A percentile compares a stretch with the other conserved stretches of the same genome.
Evolutionary conservation across 257 asterid species (phyloP).

Genomic region (Perilla frutescens): DNA sequence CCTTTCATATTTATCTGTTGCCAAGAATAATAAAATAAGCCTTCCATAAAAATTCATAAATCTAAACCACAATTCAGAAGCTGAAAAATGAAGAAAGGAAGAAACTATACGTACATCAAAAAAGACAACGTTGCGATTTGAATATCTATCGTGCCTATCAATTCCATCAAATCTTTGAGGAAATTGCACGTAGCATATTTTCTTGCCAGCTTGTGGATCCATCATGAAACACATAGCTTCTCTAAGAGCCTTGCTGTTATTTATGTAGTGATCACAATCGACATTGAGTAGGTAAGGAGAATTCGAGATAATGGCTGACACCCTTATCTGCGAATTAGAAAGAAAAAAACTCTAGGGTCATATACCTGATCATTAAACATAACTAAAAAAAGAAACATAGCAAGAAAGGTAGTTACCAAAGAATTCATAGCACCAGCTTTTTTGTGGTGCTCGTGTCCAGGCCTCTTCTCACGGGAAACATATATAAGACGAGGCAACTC

Average conservation of each 20-base stretch:
- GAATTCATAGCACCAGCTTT: slow-evolving; percentile 99
- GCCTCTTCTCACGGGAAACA: slow-evolving; percentile 98
- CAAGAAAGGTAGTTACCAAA: slow-evolving; percentile 59
- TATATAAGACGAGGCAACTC: slow-evolving; percentile 92
- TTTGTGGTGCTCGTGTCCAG: slow-evolving; percentile 96
- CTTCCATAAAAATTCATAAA: slow-evolving; percentile 13
- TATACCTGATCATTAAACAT: slow-evolving; percentile 6
- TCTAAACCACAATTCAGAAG: slow-evolving; percentile 1
- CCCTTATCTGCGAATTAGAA: slow-evolving; percentile 66
- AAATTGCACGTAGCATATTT: slow-evolving; percentile 95
- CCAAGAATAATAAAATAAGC: slow-evolving; percentile 33
- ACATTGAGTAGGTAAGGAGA: slow-evolving; percentile 95
- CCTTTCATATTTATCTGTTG: slow-evolving; percentile 95
- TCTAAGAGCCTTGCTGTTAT: slow-evolving; percentile 93
- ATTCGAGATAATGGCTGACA: slow-evolving; percentile 93
- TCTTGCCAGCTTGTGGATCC: slow-evolving; percentile 98
- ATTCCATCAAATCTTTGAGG: slow-evolving; percentile 98
- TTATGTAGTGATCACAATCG: slow-evolving; percentile 98
- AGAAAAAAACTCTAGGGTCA: background rate
- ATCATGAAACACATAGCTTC: slow-evolving; percentile 99
- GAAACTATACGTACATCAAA: slow-evolving; percentile 70
- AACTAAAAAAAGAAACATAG: slow-evolving; percentile 1
- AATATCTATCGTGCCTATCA: slow-evolving; percentile 93
- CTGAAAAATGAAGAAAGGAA: background rate
- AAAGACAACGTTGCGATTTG: slow-evolving; percentile 93